These are phyloP conservation scores for Backusella circina DNA, from an alignment of 192 early-diverging fungal species.

Conservation along the genomic window DNA sequence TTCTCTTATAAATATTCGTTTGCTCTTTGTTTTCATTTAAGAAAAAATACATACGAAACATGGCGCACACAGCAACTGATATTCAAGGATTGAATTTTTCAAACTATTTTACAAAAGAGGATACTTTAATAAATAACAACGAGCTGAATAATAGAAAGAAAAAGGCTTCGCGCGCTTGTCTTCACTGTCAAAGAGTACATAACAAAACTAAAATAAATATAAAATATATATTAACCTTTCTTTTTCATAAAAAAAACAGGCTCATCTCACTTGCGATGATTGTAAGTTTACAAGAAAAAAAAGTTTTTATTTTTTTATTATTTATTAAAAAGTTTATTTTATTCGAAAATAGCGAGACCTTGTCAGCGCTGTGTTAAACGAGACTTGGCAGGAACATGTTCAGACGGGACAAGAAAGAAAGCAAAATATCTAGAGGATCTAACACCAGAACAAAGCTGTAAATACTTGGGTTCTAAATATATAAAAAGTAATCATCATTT, in stretches of 20 bases:
- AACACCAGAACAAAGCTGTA: conserved; percentile 36
- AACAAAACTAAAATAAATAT: background rate
- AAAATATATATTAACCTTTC: background rate
- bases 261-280: conserved; percentile 73
- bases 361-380: conserved; percentile 86
- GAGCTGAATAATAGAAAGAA: conserved; percentile 19
- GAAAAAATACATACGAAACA: background rate
- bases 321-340: conserved; percentile 1
- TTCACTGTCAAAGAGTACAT: conserved; percentile 65
- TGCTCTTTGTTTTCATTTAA: background rate
- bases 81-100: conserved; percentile 12
- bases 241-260: conserved; percentile 14
- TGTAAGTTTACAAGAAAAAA: conserved; percentile 39
- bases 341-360: conserved; percentile 60
- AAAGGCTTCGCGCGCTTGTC: conserved; percentile 44
- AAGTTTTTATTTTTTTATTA: background rate
- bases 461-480: conserved; percentile 1
- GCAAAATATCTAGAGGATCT: conserved; percentile 87
- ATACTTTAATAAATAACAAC: background rate
- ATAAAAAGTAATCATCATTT: conserved; percentile 3
- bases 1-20: background rate
- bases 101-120: conserved; percentile 8
- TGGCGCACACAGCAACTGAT: conserved; percentile 1
- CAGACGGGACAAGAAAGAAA: conserved; percentile 84
- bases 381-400: conserved; percentile 69